Percentiles rank a stretch among this genome's conserved stretches.
phyloP scores from a whole-genome alignment of 208 protist species.

The Leishmania lainsoni region DNA sequence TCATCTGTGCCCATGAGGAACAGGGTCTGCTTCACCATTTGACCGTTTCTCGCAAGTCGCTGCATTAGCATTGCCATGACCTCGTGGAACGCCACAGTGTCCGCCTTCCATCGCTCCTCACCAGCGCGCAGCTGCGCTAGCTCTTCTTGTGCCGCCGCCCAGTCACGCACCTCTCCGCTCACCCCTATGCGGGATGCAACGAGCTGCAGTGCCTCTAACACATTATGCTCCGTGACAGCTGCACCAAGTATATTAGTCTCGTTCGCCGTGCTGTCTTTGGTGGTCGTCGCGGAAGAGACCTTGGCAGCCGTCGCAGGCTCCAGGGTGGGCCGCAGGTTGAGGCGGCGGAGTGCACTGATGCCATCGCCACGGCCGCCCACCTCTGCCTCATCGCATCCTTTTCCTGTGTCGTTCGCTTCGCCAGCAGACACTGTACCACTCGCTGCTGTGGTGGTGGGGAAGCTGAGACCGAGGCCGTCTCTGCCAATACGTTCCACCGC shows the following conservation, averaged over 20 bases:
- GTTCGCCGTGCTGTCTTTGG: not conserved
- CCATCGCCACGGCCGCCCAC: conserved; percentile 16
- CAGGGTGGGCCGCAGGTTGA: conserved; percentile 22
- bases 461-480: conserved; percentile 13
- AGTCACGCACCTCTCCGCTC: conserved; percentile 32
- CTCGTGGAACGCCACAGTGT: conserved; percentile 57
- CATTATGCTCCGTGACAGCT: conserved; percentile 50
- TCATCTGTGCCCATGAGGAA: conserved; percentile 83
- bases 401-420: not conserved
- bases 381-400: not conserved
- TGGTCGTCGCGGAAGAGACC: not conserved
- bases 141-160: conserved; percentile 35
- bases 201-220: conserved; percentile 57
- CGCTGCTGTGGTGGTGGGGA: conserved; percentile 6
- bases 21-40: conserved; percentile 63
- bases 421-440: not conserved
- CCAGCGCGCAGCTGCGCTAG: conserved; percentile 39
- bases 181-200: conserved; percentile 42
- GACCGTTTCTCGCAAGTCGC: conserved; percentile 60
- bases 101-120: conserved; percentile 42
- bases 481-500: conserved; percentile 26
- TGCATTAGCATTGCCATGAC: conserved; percentile 61
- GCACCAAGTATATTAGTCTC: not conserved
- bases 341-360: conserved; percentile 24
- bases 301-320: not conserved